These are phyloP conservation scores for Cucumis sativus DNA, from an alignment of 306 rosid species.

Conservation along the genomic window DNA sequence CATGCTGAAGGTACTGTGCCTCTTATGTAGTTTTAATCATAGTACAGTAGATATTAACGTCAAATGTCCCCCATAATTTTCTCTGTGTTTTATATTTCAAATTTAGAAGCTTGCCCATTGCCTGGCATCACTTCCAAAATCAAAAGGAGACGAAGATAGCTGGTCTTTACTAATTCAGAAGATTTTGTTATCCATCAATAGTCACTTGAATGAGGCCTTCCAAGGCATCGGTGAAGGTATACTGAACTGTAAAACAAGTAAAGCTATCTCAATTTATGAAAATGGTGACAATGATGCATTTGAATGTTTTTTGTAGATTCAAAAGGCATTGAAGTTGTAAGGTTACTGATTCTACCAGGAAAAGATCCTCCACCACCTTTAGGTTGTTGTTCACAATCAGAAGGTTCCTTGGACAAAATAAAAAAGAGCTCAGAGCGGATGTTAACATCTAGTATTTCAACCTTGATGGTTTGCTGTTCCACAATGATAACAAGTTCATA, in stretches of 20 bases:
- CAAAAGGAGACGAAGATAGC: slow-evolving; percentile 74
- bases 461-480: slow-evolving; percentile 58
- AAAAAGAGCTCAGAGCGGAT: slow-evolving; percentile 33
- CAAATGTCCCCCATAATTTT: slow-evolving; percentile 9
- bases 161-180: slow-evolving; percentile 71
- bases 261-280: background rate
- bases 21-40: slow-evolving; percentile 12
- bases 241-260: background rate
- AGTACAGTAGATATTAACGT: background rate
- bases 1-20: slow-evolving; percentile 50
- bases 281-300: slow-evolving; percentile 3
- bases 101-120: slow-evolving; percentile 70
- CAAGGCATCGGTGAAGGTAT: slow-evolving; percentile 90
- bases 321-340: slow-evolving; percentile 25
- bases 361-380: slow-evolving; percentile 50
- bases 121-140: slow-evolving; percentile 76
- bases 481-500: slow-evolving; percentile 59
- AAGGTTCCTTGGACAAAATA: slow-evolving; percentile 23
- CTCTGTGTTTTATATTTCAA: slow-evolving; percentile 18
- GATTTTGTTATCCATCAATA: slow-evolving; percentile 41
- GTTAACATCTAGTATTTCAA: slow-evolving; percentile 31
- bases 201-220: slow-evolving; percentile 52
- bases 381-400: slow-evolving; percentile 34
- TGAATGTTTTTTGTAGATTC: slow-evolving; percentile 34
- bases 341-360: slow-evolving; percentile 45